These are phyloP conservation scores for Phialocephala subalpina DNA, from an alignment of 2,329 filamentous ascomycete species.

Conservation along the genomic window DNA sequence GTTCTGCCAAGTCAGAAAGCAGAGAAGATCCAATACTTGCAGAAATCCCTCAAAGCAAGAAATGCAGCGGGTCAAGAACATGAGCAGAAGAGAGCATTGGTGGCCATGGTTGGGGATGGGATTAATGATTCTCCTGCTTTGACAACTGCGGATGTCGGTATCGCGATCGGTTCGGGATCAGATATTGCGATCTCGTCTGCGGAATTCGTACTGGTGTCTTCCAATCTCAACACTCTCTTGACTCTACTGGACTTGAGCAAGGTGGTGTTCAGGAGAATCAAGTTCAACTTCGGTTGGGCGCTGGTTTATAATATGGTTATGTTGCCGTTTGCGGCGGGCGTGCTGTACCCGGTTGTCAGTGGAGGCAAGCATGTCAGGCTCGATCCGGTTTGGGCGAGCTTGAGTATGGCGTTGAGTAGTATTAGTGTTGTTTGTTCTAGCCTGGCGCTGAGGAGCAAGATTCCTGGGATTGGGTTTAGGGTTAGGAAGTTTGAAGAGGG, in stretches of 20 bases:
- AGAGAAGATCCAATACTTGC: conserved; percentile 71
- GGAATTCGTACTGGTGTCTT: conserved; percentile 79
- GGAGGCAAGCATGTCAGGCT: conserved; percentile 65
- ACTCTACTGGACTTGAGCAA: conserved; percentile 66
- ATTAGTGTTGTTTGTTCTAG: conserved; percentile 89
- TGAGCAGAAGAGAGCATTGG: conserved; percentile 56
- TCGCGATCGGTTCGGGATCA: conserved; percentile 81
- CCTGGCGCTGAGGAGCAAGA: conserved; percentile 65
- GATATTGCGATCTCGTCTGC: conserved; percentile 86
- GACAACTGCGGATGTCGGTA: conserved; percentile 81
- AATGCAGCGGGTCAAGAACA: conserved; percentile 32
- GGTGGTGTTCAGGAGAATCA: conserved; percentile 69
- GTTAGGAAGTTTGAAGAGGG: conserved; percentile 17
- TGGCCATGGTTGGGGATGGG: conserved; percentile 88
- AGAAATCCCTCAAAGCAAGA: conserved; percentile 46
- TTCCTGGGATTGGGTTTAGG: conserved; percentile 48
- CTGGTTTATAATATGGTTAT: conserved; percentile 70
- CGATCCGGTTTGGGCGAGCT: conserved; percentile 84
- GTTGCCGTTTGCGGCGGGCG: conserved; percentile 71
- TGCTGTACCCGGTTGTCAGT: conserved; percentile 65
- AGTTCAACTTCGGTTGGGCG: conserved; percentile 75
- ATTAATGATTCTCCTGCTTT: conserved; percentile 88
- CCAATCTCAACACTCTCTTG: conserved; percentile 64
- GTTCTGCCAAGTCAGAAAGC: conserved; percentile 87
- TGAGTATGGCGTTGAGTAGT: conserved; percentile 93